Base-by-base conservation (phyloP, 345 rosid species). In the Bruguiera sexangula region DNA sequence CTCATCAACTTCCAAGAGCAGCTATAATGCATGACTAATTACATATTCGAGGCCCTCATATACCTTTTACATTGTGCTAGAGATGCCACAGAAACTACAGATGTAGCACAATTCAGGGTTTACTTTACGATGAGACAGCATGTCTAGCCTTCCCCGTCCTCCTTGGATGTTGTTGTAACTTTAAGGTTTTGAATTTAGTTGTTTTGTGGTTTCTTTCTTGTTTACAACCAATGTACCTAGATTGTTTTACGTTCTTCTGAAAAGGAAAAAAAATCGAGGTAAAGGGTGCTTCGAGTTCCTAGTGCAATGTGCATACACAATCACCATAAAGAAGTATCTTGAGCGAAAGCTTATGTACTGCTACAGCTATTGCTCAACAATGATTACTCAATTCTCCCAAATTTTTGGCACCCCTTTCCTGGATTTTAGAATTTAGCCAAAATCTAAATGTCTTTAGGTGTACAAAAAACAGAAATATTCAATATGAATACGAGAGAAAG, bases 371-470 rank as follows among this genome's bases (percentile, higher is more conserved):
- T 43, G 48, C 48, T 11, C 48, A 43, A 43, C 48, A 43, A 43
- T 10, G 16, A 13, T 4, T 43, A 43, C 15, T 11, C 48, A 10
- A 37, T 13, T 43, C 48, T 11, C 48, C 13, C 60, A 22, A 27
- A 8, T 10, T 10, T 13, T 21, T 56, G 16, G 22, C 18, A 56
- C 22, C 22, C 5, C 24, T 21, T 13, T 55, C 30, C 1, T 21
- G 24, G 2, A 22, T 57, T 26, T 55, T 37, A 30, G 21, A 65
- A 51, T 29, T 67, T 24, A 24, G 19, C 24, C 24, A 21, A 21
- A 59, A 65, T 29, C 64, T 55, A 62, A 62, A 53, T 16, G 67
- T 52, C 61, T 26, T 18, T 26, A 36, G 55, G 43, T 22, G 21
- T 6, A 27, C 48, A 11, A 6, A 48, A 67, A 63, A 69, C 19